A percentile compares a stretch with the other conserved stretches of the same genome.
These are phyloP conservation scores for Clonostachys byssicola DNA, from an alignment of 2,329 filamentous ascomycete species.

Conservation along the genomic window DNA sequence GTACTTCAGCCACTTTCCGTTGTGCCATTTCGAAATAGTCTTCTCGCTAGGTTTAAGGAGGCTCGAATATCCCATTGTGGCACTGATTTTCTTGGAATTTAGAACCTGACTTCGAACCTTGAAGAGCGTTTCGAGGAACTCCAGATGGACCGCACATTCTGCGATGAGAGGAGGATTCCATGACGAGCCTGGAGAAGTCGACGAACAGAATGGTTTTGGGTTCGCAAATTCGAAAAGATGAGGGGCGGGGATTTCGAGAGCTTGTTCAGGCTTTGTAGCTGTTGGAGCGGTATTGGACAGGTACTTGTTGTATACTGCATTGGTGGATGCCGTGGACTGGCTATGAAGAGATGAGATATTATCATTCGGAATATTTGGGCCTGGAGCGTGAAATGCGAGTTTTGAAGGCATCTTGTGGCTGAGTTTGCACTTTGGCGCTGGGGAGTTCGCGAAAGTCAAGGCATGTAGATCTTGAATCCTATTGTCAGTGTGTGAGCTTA, in stretches of 20 bases:
- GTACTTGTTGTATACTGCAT: too few species aligned
- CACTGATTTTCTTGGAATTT: constrained; percentile 9
- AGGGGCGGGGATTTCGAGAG: background rate
- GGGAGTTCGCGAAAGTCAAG: too few species aligned
- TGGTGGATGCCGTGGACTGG: too few species aligned
- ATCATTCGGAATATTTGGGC: too few species aligned
- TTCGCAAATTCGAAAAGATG: background rate
- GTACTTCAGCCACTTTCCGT: constrained; percentile 12
- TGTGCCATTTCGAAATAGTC: background rate
- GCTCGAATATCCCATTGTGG: constrained; percentile 9
- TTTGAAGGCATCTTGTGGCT: too few species aligned
- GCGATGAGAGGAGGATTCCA: constrained; percentile 7
- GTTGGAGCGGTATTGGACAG: too few species aligned
- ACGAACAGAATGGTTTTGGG: background rate
- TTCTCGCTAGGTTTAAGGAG: background rate
- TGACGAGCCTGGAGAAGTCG: background rate
- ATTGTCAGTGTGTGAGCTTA: too few species aligned
- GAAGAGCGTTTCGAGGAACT: constrained; percentile 54
- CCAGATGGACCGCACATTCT: constrained; percentile 51
- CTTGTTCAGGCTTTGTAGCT: too few species aligned
- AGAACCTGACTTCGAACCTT: constrained; percentile 34
- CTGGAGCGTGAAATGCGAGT: too few species aligned
- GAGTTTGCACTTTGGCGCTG: too few species aligned
- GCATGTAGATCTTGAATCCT: too few species aligned
- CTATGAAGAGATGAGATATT: too few species aligned